These are phyloP conservation scores for Tricholoma hemisulphureum DNA, from an alignment of 768 basidiomycete species.

Conservation along the genomic window DNA sequence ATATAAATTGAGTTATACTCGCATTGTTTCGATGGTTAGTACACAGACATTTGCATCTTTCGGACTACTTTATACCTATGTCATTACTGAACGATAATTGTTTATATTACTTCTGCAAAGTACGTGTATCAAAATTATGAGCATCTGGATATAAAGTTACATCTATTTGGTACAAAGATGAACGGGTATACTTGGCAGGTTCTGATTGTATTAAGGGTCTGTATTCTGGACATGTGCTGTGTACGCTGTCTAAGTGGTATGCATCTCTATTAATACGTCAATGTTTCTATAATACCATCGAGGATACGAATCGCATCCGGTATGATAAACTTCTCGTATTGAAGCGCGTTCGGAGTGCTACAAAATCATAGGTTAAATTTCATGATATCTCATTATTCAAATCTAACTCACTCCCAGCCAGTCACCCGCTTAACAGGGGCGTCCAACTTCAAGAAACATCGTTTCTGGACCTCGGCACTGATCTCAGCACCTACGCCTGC, in stretches of 20 bases:
- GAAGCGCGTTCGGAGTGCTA: slow-evolving; percentile 80
- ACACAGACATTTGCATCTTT: background rate
- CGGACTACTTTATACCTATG: background rate
- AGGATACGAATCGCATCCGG: slow-evolving; percentile 83
- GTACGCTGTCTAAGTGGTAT: background rate
- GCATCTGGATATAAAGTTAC: no score
- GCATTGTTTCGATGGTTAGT: background rate
- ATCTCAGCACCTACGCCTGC: slow-evolving; percentile 91
- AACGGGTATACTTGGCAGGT: no score
- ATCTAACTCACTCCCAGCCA: slow-evolving; percentile 88
- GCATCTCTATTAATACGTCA: slow-evolving; percentile 50
- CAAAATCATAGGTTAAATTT: slow-evolving; percentile 3
- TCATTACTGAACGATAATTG: background rate
- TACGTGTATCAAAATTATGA: background rate
- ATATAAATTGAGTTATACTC: background rate
- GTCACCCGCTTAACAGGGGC: slow-evolving; percentile 86
- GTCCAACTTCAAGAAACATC: slow-evolving; percentile 83
- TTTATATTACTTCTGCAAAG: background rate
- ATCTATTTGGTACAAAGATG: no score
- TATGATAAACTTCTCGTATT: slow-evolving; percentile 90
- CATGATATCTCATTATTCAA: background rate
- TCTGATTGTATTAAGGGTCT: background rate
- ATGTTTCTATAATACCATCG: slow-evolving; percentile 81
- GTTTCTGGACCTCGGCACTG: slow-evolving; percentile 84
- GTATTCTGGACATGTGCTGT: background rate